phyloP scores from a whole-genome alignment of 148 eudicot species.

The Diospyros kaki region DNA sequence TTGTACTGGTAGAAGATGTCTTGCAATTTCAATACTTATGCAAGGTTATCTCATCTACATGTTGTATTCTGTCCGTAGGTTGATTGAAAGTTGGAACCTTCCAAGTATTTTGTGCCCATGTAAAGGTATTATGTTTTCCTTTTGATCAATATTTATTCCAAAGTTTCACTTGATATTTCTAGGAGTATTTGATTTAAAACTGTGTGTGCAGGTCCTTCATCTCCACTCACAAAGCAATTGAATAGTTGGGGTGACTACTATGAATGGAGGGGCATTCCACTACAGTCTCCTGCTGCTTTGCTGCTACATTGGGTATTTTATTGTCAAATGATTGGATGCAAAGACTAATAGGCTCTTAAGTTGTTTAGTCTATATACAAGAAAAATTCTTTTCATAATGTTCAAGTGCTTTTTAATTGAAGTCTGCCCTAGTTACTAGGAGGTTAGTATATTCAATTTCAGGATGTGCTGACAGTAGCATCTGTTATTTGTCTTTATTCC shows the following conservation, averaged over 20 bases:
- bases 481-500: slow-evolving; percentile 21
- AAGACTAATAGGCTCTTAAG: too few species aligned
- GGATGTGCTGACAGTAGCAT: neutral
- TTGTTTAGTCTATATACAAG: too few species aligned
- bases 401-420: neutral
- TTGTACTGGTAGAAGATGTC: too few species aligned
- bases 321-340: neutral
- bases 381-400: neutral
- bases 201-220: slow-evolving; percentile 53
- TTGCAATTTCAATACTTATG: too few species aligned
- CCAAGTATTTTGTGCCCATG: slow-evolving; percentile 64
- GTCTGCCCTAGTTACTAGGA: neutral
- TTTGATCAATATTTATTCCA: neutral
- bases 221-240: slow-evolving; percentile 40
- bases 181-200: slow-evolving; percentile 16
- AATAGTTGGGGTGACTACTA: slow-evolving; percentile 79
- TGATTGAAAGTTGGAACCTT: slow-evolving; percentile 60
- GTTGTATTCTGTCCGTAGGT: slow-evolving; percentile 30
- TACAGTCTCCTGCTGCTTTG: slow-evolving; percentile 73
- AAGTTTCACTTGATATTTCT: slow-evolving; percentile 1
- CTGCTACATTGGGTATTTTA: slow-evolving; percentile 86
- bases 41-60: neutral
- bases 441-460: neutral
- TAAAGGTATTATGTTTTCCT: slow-evolving; percentile 41
- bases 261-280: slow-evolving; percentile 82